Percentiles rank a stretch among this genome's conserved stretches.
These are phyloP conservation scores for Fusarium musae DNA, from an alignment of 2,329 filamentous ascomycete species.

Conservation along the genomic window DNA sequence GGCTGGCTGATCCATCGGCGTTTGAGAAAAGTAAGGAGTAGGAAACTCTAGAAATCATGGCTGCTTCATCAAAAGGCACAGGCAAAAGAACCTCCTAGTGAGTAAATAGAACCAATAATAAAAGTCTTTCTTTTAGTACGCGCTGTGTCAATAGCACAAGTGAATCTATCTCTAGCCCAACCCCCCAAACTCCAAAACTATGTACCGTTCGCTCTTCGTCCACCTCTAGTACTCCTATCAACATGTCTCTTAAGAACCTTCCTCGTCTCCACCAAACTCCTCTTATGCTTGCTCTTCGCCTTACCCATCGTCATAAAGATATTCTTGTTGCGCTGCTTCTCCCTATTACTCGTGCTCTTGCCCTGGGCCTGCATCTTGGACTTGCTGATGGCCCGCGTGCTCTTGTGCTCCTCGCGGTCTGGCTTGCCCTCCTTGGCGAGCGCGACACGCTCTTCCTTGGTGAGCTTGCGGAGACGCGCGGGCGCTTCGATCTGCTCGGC, in stretches of 20 bases:
- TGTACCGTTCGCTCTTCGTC: slow-evolving; percentile 76
- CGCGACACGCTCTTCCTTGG: slow-evolving; percentile 89
- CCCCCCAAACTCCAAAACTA: slow-evolving; percentile 29
- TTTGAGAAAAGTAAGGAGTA: background rate
- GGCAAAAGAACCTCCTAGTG: background rate
- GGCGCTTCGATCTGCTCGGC: slow-evolving; percentile 92
- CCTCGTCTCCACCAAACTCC: slow-evolving; percentile 86
- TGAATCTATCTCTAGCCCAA: slow-evolving; percentile 11
- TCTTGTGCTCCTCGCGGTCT: slow-evolving; percentile 82
- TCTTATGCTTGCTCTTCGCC: slow-evolving; percentile 94
- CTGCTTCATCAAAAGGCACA: background rate
- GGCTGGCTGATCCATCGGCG: background rate
- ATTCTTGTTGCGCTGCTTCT: slow-evolving; percentile 98
- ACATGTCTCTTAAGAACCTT: slow-evolving; percentile 85
- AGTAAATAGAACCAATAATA: background rate
- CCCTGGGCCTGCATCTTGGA: slow-evolving; percentile 88
- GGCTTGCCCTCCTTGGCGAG: slow-evolving; percentile 85
- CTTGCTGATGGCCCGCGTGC: slow-evolving; percentile 83
- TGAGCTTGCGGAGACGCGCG: slow-evolving; percentile 81
- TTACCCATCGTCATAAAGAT: slow-evolving; percentile 98
- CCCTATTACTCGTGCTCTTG: slow-evolving; percentile 96
- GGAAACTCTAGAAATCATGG: background rate
- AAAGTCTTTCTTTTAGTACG: slow-evolving; percentile 16
- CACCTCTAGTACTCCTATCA: slow-evolving; percentile 84
- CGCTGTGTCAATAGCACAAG: slow-evolving; percentile 32